Conservation (phyloP, 805 yeast genomes). For the Starmerella tilneyi region DNA sequence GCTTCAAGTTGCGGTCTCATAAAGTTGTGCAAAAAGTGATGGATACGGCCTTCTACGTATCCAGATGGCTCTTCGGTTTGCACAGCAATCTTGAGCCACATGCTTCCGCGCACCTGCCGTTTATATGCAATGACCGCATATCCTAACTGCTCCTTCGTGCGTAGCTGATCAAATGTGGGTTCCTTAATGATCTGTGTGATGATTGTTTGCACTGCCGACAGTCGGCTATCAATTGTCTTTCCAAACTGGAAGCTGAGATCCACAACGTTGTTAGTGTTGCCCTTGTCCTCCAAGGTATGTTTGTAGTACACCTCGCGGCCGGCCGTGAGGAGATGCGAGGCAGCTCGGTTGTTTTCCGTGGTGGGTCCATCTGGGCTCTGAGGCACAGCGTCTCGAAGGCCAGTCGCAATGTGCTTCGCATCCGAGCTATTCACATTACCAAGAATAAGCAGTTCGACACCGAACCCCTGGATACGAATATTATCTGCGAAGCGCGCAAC, state of each 20-base stretch:
- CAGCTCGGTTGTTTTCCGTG: conserved; percentile 6
- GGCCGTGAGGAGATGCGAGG: conserved; percentile 31
- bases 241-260: conserved; percentile 69
- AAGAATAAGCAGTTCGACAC: conserved; percentile 58
- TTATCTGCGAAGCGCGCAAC: conserved; percentile 9
- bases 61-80: conserved; percentile 74
- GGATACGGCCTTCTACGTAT: conserved; percentile 68
- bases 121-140: conserved; percentile 81
- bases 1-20: conserved; percentile 36
- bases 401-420: conserved; percentile 36
- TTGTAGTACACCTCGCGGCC: conserved; percentile 24
- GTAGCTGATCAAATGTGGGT: conserved; percentile 77
- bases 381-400: conserved; percentile 4
- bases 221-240: conserved; percentile 34
- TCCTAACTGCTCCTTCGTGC: conserved; percentile 93
- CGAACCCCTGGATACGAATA: conserved; percentile 45
- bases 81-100: conserved; percentile 63
- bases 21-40: conserved; percentile 46
- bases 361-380: conserved; percentile 4
- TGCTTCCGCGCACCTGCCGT: conserved; percentile 55
- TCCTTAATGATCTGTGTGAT: conserved; percentile 66
- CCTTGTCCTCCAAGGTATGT: conserved; percentile 43
- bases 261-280: conserved; percentile 74
- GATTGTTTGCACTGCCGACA: conserved; percentile 48
- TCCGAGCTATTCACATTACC: conserved; percentile 59